Conservation (phyloP, 2,329 filamentous ascomycete genomes). For the Apiospora saccharicola region DNA sequence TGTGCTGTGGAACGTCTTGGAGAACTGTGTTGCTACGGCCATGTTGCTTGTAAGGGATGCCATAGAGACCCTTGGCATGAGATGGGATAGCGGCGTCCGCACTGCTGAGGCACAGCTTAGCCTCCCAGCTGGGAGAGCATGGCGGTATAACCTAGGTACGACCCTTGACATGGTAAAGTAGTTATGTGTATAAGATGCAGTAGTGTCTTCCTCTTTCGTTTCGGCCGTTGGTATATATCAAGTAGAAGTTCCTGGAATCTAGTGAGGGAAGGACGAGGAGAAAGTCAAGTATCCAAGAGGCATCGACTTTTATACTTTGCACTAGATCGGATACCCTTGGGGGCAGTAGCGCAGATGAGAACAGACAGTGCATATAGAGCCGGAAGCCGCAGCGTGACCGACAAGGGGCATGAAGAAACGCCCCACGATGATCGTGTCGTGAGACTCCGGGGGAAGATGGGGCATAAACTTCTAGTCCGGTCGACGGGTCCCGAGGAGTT, state of each 20-base stretch:
- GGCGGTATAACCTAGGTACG: not conserved
- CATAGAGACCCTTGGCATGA: not conserved
- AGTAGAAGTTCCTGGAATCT: not conserved
- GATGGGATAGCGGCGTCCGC: not conserved
- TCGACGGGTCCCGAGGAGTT: not conserved
- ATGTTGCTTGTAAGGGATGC: not conserved
- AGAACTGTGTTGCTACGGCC: not conserved
- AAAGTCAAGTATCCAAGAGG: not conserved
- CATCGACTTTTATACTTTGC: slow-evolving; percentile 12
- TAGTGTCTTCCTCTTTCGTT: not conserved
- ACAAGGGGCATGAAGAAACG: not conserved
- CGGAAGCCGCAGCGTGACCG: not conserved
- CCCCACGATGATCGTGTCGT: slow-evolving; percentile 9
- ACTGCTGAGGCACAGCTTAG: not conserved
- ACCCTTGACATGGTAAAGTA: not conserved
- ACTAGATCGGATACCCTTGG: slow-evolving; percentile 13
- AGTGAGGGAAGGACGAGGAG: not conserved
- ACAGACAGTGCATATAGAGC: not conserved
- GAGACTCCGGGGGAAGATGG: slow-evolving; percentile 15
- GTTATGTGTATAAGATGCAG: not conserved
- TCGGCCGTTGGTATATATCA: not conserved
- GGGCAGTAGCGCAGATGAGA: not conserved
- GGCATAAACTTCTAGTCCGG: slow-evolving; percentile 1
- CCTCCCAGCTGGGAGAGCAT: not conserved
- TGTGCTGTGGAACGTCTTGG: not conserved